A percentile compares a stretch with the other conserved stretches of the same genome.
Evolutionary conservation across 2,329 filamentous ascomycete genomes (phyloP).

Genomic region (Aureobasidium sp.): DNA sequence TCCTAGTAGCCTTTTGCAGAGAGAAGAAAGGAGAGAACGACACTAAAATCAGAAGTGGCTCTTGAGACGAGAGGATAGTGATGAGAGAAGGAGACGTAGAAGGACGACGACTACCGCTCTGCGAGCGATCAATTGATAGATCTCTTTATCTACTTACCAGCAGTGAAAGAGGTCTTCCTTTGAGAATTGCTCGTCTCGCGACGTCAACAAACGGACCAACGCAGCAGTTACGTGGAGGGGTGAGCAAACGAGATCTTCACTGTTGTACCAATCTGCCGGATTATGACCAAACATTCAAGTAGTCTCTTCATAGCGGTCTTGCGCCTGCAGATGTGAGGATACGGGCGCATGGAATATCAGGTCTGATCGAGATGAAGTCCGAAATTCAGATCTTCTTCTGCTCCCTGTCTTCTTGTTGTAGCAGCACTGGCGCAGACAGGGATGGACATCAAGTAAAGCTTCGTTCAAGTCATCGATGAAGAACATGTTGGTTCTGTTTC

Average conservation of each 20-base stretch:
- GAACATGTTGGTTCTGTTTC: background rate
- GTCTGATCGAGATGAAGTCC: background rate
- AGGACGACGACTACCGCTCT: background rate
- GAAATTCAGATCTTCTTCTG: background rate
- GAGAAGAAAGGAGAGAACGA: background rate
- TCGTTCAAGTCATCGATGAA: background rate
- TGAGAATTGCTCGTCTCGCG: background rate
- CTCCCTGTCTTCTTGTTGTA: background rate
- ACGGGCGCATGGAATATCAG: background rate
- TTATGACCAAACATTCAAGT: background rate
- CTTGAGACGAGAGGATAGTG: background rate
- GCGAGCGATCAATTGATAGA: background rate
- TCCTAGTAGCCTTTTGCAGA: background rate
- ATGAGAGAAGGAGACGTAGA: background rate
- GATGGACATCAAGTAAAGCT: background rate
- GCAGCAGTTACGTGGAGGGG: background rate
- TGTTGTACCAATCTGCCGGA: background rate
- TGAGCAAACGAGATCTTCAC: background rate
- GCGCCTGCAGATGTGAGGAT: background rate
- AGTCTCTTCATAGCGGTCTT: background rate
- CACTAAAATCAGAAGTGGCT: background rate
- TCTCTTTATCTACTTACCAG: background rate
- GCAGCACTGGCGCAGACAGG: background rate
- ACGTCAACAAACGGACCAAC: background rate
- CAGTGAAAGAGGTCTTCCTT: background rate